Evolutionary conservation across 345 rosid species (phyloP).

Genomic region (Ailanthus altissimus): DNA sequence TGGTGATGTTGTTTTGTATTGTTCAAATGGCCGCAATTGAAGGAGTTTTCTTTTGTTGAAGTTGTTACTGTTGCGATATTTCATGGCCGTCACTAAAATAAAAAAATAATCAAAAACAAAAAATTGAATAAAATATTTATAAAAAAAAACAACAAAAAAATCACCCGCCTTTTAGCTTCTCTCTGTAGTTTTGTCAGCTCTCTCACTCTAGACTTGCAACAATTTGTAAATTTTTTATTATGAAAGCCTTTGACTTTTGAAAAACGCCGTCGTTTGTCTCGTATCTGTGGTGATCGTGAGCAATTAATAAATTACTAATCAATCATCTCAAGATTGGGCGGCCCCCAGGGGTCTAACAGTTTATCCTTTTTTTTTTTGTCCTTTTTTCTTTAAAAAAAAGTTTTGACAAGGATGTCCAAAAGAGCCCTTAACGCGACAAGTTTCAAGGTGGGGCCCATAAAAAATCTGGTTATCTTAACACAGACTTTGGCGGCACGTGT

Average conservation of each 20-base stretch:
- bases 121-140: no score
- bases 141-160: background rate
- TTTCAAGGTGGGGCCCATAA: background rate
- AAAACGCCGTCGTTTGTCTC: background rate
- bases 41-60: constrained; percentile 5
- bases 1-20: background rate
- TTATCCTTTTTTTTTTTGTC: no score
- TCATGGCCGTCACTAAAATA: constrained; percentile 46
- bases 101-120: background rate
- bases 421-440: background rate
- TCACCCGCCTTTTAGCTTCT: constrained; percentile 11
- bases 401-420: background rate
- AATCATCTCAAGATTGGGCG: background rate
- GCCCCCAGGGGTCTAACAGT: background rate
- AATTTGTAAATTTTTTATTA: background rate
- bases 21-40: constrained; percentile 22
- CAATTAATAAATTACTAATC: no score
- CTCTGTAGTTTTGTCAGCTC: background rate
- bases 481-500: background rate
- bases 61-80: constrained; percentile 39
- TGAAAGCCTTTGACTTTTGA: background rate
- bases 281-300: background rate
- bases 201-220: background rate
- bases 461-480: background rate
- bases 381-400: no score